Evolutionary conservation across 148 eudicot species (phyloP).

Genomic region (Vaccinium vitisidaea): DNA sequence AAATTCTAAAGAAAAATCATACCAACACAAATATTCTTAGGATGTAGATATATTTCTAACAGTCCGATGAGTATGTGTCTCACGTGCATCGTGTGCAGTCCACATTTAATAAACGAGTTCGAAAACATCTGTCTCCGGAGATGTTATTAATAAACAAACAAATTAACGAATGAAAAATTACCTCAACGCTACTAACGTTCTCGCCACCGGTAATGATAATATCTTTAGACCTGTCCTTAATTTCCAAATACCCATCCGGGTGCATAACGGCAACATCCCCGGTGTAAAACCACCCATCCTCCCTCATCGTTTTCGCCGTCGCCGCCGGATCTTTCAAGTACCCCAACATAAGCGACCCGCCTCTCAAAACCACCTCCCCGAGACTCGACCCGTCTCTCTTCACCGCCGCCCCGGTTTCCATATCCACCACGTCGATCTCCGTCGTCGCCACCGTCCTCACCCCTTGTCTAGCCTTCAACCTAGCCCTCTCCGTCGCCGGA

Average conservation of each 20-base stretch:
- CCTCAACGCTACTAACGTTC: constrained; percentile 66
- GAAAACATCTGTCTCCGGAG: background rate
- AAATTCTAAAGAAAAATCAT: too few species aligned
- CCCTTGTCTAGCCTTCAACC: constrained; percentile 56
- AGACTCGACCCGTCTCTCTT: constrained; percentile 40
- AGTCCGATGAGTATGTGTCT: too few species aligned
- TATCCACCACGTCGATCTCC: constrained; percentile 46
- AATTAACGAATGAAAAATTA: background rate
- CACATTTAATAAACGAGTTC: too few species aligned
- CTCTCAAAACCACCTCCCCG: constrained; percentile 57
- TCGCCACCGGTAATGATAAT: constrained; percentile 59
- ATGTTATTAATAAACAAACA: background rate
- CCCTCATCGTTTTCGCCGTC: constrained; percentile 38
- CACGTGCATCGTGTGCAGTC: too few species aligned
- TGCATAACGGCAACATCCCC: constrained; percentile 76
- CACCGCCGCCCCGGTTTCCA: constrained; percentile 41
- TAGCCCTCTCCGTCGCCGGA: constrained; percentile 38
- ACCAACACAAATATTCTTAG: too few species aligned
- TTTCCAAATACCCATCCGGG: constrained; percentile 66
- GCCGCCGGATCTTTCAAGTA: constrained; percentile 52
- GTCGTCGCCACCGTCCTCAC: constrained; percentile 45
- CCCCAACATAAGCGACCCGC: constrained; percentile 60
- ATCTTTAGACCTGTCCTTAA: constrained; percentile 65
- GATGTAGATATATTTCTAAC: too few species aligned
- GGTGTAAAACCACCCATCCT: constrained; percentile 65